Conservation (phyloP, 176 grass and related monocot species). For the Carex pumila region DNA sequence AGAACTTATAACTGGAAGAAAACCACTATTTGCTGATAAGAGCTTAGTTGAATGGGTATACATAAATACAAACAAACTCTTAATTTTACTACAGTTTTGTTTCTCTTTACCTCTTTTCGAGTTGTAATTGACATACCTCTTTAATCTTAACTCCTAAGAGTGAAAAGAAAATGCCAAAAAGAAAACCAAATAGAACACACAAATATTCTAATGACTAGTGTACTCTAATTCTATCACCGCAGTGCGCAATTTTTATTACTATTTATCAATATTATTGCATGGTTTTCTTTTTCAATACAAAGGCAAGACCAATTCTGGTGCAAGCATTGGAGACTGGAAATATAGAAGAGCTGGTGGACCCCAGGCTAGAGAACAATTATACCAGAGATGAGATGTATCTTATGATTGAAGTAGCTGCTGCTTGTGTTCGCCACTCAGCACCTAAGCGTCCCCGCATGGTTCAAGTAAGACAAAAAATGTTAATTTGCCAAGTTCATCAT, state of each 20-base stretch:
- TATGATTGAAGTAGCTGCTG: slow-evolving; percentile 73
- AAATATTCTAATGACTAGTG: background rate
- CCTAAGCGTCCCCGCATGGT: slow-evolving; percentile 59
- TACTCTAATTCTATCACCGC: background rate
- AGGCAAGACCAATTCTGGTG: slow-evolving; percentile 48
- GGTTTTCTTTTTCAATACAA: background rate
- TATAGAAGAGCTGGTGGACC: slow-evolving; percentile 40
- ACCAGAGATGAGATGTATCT: slow-evolving; percentile 38
- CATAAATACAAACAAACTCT: background rate
- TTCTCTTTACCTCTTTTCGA: background rate
- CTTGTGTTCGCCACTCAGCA: slow-evolving; percentile 71
- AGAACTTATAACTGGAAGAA: slow-evolving; percentile 80
- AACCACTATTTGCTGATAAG: slow-evolving; percentile 62
- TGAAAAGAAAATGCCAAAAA: background rate
- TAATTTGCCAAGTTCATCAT: background rate
- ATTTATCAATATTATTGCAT: background rate
- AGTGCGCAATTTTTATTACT: background rate
- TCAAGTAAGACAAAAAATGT: slow-evolving; percentile 17
- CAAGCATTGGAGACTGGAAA: slow-evolving; percentile 44
- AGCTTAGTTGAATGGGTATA: slow-evolving; percentile 90
- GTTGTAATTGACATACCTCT: background rate
- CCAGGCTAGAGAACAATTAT: slow-evolving; percentile 39
- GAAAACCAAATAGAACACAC: background rate
- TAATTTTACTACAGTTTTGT: background rate
- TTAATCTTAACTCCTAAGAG: background rate